These are phyloP conservation scores for Saccharomycopsis oosterbeekiorum DNA, from an alignment of 805 yeast genomes.

Conservation along the genomic window DNA sequence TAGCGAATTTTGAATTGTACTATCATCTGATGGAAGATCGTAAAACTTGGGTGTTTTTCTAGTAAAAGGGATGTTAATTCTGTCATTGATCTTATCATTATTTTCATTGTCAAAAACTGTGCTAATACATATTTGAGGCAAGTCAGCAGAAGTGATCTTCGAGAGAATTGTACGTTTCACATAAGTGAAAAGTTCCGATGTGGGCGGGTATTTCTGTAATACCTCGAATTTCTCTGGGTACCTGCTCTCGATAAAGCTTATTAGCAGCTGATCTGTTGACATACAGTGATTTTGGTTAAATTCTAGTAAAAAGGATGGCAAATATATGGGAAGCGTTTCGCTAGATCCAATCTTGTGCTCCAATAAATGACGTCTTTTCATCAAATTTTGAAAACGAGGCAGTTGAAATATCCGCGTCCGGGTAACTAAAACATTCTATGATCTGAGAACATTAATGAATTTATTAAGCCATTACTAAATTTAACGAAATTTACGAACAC, in stretches of 20 bases:
- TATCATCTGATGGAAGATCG: constrained; percentile 7
- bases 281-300: background rate
- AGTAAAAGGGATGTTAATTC: constrained; percentile 3
- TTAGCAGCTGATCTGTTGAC: background rate
- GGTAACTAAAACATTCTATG: no score
- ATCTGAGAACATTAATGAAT: no score
- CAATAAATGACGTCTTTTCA: no score
- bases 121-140: background rate
- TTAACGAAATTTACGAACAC: no score
- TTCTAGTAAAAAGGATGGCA: no score
- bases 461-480: no score
- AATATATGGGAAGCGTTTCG: no score
- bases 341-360: no score
- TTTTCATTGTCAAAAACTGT: background rate
- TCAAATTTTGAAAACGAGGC: no score
- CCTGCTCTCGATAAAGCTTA: background rate
- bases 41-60: constrained; percentile 5
- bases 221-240: background rate
- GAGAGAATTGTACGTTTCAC: background rate
- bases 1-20: constrained; percentile 8
- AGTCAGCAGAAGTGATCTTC: background rate
- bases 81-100: background rate
- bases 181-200: background rate
- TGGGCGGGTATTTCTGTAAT: background rate
- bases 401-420: no score